Evolutionary conservation across 306 rosid species (phyloP), one percentile per base, ranked within the genome.

Genomic region (Cercis canadensis): DNA sequence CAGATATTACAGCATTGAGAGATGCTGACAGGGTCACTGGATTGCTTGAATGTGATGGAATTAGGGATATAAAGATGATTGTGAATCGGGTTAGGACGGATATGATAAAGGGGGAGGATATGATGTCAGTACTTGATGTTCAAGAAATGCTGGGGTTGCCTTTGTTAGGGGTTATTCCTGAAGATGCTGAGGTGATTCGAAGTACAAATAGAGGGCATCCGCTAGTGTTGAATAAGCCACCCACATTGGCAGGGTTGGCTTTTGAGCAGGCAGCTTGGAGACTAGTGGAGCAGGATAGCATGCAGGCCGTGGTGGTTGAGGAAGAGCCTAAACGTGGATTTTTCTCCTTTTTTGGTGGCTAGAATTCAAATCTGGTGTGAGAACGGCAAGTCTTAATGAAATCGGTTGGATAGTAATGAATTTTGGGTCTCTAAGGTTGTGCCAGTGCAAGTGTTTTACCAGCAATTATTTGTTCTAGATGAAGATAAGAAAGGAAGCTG

Each of bases 221-320:
- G 33, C 73, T 91, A 61, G 97, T 95, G 24, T 62, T 95, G 83
- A 91, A 95, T 65, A 89, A 83, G 75, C 99, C 99, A 10, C 99
- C 99, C 0, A 89, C 99, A 5, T 79, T 95, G 87, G 99, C 99
- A 0, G 99, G 97, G 0, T 72, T 95, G 83, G 96, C 99, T 10
- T 95, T 95, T 60, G 97, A 95, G 82, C 99, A 91, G 74, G 99
- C 99, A 0, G 99, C 99, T 0, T 95, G 99, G 99, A 86, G 99
- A 74, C 97, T 95, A 54, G 97, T 95, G 13, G 97, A 95, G 81
- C 99, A 91, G 78, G 99, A 95, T 75, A 91, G 80, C 19, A 95
- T 95, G 99, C 80, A 88, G 75, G 99, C 99, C 31, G 97, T 91
- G 15, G 74, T 89, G 85, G 83, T 89, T 3, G 99, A 95, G 78